phyloP scores from a whole-genome alignment of 805 yeast genomes.

The Torulaspora franciscae region DNA sequence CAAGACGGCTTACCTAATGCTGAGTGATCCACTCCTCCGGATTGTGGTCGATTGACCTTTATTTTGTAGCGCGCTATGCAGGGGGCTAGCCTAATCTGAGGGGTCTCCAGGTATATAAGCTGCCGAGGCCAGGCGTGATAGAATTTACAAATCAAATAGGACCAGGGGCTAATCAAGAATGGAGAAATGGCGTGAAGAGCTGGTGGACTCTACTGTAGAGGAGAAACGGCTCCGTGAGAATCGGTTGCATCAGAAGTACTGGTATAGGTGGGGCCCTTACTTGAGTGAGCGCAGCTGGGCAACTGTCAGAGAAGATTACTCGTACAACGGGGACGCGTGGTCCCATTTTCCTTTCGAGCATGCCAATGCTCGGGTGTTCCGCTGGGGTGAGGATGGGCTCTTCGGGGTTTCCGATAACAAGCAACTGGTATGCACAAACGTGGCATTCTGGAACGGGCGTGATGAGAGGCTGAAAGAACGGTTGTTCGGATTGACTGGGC shows the following conservation, averaged over 20 bases:
- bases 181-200: constrained; percentile 20
- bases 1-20: too few species aligned
- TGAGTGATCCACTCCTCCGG: background rate
- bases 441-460: constrained; percentile 89
- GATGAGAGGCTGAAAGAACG: constrained; percentile 83
- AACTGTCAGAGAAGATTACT: constrained; percentile 83
- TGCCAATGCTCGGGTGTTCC: constrained; percentile 69
- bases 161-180: constrained; percentile 8
- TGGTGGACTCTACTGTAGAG: constrained; percentile 32
- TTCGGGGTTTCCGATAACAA: constrained; percentile 86
- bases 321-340: constrained; percentile 88
- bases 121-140: background rate
- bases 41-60: background rate
- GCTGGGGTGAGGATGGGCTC: constrained; percentile 96
- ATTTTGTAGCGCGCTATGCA: background rate
- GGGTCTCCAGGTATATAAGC: constrained; percentile 1
- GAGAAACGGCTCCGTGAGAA: constrained; percentile 38
- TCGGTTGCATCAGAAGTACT: constrained; percentile 44
- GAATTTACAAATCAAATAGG: background rate
- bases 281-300: constrained; percentile 85
- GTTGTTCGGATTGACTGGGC: constrained; percentile 82
- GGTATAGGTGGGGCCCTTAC: constrained; percentile 91
- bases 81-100: background rate
- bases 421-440: constrained; percentile 66
- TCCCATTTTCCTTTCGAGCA: constrained; percentile 80